These are phyloP conservation scores for Nosema muscidifuracis DNA, from an alignment of 371 early-diverging fungal species.

Conservation along the genomic window DNA sequence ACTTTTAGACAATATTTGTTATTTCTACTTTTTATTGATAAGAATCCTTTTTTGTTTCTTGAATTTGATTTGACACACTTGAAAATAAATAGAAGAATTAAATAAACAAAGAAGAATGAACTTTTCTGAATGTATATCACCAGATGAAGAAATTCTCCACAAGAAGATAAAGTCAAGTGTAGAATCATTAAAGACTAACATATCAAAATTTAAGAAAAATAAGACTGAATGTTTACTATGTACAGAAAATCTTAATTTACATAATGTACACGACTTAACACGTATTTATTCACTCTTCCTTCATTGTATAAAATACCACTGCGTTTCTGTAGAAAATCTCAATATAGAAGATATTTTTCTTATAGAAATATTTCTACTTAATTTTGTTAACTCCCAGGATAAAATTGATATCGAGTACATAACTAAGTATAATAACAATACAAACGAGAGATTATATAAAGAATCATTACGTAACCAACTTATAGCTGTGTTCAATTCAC, in stretches of 20 bases:
- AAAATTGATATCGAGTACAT: neutral
- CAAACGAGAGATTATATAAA: conserved; percentile 18
- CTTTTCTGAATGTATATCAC: neutral
- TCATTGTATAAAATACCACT: conserved; percentile 21
- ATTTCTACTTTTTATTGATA: too few species aligned
- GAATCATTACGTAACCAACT: conserved; percentile 23
- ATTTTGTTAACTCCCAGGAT: neutral
- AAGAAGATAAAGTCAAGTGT: neutral
- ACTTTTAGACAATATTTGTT: too few species aligned
- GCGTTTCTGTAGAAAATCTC: neutral
- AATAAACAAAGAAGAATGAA: neutral
- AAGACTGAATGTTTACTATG: conserved; percentile 25
- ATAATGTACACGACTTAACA: conserved; percentile 30
- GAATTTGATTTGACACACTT: neutral
- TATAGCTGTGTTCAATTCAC: conserved; percentile 14
- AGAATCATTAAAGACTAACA: neutral
- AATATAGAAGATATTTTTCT: conserved; percentile 7
- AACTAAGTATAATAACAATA: conserved; percentile 9
- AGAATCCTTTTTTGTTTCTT: neutral
- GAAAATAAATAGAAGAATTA: neutral
- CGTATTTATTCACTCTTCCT: conserved; percentile 10
- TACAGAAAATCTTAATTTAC: neutral
- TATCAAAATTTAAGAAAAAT: conserved; percentile 12
- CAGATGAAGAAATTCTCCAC: neutral
- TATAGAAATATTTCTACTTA: conserved; percentile 24